Base-by-base conservation (phyloP, 192 early-diverging fungal species). In the Neocallimastix lanati region DNA sequence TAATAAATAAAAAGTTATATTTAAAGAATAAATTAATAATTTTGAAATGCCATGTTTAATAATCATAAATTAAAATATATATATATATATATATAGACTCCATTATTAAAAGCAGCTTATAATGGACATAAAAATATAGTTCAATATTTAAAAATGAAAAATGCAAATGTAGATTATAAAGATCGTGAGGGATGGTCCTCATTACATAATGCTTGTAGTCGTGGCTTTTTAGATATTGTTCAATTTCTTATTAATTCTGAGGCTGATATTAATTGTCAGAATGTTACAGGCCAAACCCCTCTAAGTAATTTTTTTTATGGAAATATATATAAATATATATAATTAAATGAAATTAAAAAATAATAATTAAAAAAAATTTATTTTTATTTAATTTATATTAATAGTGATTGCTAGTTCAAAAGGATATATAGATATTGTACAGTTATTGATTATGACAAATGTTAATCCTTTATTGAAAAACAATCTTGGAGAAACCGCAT, bases 101-200 rank as follows among this genome's bases (percentile, higher is more conserved):
- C 93, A 12, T 82, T 95, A 0, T 77, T 90, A 30, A 93, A 93
- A 79, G 93, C 94, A 6, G 90, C 93, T 27, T 90, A 90, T 76
- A 81, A 84, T 78, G 94, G 93, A 12, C 89, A 90, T 81, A 80
- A 83, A 27, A 79, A 85, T 13, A 86, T 93, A 25, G 89, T 92
- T 9, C 82, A 82, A 27, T 91, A 86, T 78, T 82, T 96, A 35
- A 50, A 93, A 27, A 81, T 83, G 33, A 84, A 86, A 7, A 83
- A 86, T 15, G 92, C 93, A 12, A 86, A 93, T 78, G 86, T 92
- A 21, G 82, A 89, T 79, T 88, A 89, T 67, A 80, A 83, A 27
- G 94, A 96, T 82, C 88, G 86, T 78, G 92, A 94, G 77, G 93
- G 93, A 0, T 94, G 92, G 92, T 92, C 93, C 13, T 89, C 93